A percentile compares a stretch with the other conserved stretches of the same genome.
These are phyloP conservation scores for Candida vaughaniae DNA, from an alignment of 805 yeast genomes.

Conservation along the genomic window DNA sequence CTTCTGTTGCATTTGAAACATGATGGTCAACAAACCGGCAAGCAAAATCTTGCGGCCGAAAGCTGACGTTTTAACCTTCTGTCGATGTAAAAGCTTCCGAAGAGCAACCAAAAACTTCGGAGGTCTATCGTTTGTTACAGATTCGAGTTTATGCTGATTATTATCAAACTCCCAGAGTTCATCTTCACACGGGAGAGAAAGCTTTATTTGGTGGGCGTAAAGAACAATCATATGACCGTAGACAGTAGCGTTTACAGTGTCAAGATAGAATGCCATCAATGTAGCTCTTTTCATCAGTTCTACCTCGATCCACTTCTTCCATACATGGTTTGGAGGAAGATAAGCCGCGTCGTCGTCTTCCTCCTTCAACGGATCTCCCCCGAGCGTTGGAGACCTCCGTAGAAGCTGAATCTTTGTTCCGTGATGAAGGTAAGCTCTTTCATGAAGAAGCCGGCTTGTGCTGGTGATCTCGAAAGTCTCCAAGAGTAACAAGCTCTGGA, in stretches of 20 bases:
- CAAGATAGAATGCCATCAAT: constrained; percentile 36
- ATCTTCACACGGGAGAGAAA: constrained; percentile 30
- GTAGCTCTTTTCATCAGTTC: constrained; percentile 35
- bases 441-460: constrained; percentile 64
- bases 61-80: constrained; percentile 19
- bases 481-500: constrained; percentile 65
- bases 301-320: constrained; percentile 38
- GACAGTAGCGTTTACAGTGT: constrained; percentile 34
- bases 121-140: constrained; percentile 14
- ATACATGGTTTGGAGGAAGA: constrained; percentile 17
- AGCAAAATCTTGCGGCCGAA: constrained; percentile 24
- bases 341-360: constrained; percentile 20
- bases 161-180: constrained; percentile 27
- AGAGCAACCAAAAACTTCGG: constrained; percentile 25
- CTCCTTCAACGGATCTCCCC: constrained; percentile 38
- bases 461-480: constrained; percentile 75
- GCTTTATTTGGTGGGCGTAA: constrained; percentile 28
- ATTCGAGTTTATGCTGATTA: constrained; percentile 12
- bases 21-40: constrained; percentile 22
- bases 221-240: constrained; percentile 28
- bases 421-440: constrained; percentile 79
- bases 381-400: constrained; percentile 29
- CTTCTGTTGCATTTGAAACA: constrained; percentile 27
- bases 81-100: constrained; percentile 20
- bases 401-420: constrained; percentile 52